These are phyloP conservation scores for Fusarium papillatum DNA, from an alignment of 2,329 filamentous ascomycete genomes.

Conservation along the genomic window DNA sequence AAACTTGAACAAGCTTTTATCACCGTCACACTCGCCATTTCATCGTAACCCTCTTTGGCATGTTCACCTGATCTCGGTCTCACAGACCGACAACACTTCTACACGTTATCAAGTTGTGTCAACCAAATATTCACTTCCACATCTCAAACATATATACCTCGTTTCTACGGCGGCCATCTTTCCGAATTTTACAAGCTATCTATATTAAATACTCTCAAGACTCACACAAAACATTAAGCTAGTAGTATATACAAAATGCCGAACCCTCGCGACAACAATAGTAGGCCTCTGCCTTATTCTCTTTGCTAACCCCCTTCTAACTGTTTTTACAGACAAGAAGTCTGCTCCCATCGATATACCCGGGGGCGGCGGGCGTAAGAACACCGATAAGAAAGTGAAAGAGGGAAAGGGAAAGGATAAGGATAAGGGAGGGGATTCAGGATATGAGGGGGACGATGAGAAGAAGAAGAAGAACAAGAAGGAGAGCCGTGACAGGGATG, in stretches of 20 bases:
- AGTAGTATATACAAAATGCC: background rate
- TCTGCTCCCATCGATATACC: conserved; percentile 7
- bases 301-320: background rate
- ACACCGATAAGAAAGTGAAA: background rate
- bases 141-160: background rate
- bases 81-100: background rate
- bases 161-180: background rate
- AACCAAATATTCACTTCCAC: background rate
- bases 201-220: background rate
- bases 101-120: background rate
- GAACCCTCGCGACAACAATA: background rate
- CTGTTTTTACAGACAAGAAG: background rate
- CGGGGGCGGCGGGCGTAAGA: background rate
- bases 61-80: background rate
- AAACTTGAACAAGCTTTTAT: background rate
- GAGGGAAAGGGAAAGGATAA: background rate
- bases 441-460: conserved; percentile 11
- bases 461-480: conserved; percentile 6
- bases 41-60: background rate
- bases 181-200: background rate
- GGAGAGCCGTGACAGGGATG: background rate
- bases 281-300: fast-evolving
- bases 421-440: background rate
- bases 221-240: background rate
- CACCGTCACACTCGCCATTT: background rate